Conservation (phyloP, 768 basidiomycete species). For the Tubosaeta sp. region DNA sequence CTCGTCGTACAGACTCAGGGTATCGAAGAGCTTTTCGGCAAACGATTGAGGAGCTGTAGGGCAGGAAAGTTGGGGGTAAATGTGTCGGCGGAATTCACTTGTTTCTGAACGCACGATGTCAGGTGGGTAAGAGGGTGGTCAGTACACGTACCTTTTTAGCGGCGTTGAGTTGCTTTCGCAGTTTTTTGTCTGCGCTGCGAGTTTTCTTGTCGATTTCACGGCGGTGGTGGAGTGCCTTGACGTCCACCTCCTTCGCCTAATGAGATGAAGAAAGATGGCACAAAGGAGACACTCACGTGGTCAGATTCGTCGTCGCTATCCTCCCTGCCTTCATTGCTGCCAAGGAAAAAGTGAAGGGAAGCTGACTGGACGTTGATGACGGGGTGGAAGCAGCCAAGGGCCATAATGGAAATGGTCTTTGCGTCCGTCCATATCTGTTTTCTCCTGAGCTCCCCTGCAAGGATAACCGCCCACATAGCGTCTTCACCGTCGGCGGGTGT, state of each 20-base stretch:
- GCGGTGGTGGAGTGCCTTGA: slow-evolving; percentile 76
- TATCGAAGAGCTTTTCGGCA: slow-evolving; percentile 87
- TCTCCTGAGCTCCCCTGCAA: slow-evolving; percentile 92
- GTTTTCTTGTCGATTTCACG: slow-evolving; percentile 94
- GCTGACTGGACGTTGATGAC: slow-evolving; percentile 91
- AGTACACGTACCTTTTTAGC: slow-evolving; percentile 61
- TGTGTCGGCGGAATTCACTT: slow-evolving; percentile 21
- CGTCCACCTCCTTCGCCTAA: slow-evolving; percentile 49
- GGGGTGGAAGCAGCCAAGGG: slow-evolving; percentile 91
- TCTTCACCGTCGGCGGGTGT: slow-evolving; percentile 63
- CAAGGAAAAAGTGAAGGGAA: slow-evolving; percentile 95
- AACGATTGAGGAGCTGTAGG: slow-evolving; percentile 92
- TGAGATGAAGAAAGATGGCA: slow-evolving; percentile 4
- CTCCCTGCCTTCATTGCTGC: slow-evolving; percentile 70
- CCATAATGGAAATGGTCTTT: slow-evolving; percentile 89
- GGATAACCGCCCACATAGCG: slow-evolving; percentile 95
- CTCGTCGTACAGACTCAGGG: slow-evolving; percentile 81
- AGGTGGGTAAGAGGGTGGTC: not conserved
- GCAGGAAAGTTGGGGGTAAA: slow-evolving; percentile 79
- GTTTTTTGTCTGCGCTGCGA: slow-evolving; percentile 73
- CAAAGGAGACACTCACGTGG: slow-evolving; percentile 14
- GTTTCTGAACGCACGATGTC: slow-evolving; percentile 38
- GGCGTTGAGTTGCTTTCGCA: slow-evolving; percentile 65
- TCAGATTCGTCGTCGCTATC: slow-evolving; percentile 74
- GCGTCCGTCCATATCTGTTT: slow-evolving; percentile 91